A percentile compares a stretch with the other conserved stretches of the same genome.
These are phyloP conservation scores for Ensete glaucum DNA, from an alignment of 176 grass and related monocot species.

Conservation along the genomic window DNA sequence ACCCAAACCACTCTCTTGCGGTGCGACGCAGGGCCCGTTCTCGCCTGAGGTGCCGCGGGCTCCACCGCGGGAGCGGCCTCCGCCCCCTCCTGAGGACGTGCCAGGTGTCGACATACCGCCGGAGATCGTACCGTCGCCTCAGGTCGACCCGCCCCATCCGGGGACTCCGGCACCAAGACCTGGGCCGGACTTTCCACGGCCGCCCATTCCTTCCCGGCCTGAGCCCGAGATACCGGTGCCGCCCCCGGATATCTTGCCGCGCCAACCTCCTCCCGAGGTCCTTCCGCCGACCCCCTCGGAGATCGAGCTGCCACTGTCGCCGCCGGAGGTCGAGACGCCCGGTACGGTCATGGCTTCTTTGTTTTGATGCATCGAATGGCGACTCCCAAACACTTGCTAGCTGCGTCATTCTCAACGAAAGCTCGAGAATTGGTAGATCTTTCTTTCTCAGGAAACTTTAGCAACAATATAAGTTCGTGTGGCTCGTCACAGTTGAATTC, in stretches of 20 bases:
- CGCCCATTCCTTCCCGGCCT: constrained; percentile 42
- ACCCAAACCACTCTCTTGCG: background rate
- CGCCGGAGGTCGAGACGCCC: constrained; percentile 19
- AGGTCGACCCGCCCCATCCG: constrained; percentile 26
- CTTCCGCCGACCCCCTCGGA: constrained; percentile 16
- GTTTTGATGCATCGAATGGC: background rate
- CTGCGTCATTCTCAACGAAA: too few relatives aligned
- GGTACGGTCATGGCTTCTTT: background rate
- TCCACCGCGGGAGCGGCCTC: background rate
- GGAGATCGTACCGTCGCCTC: constrained; percentile 36
- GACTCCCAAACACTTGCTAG: too few relatives aligned
- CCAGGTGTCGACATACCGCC: constrained; percentile 42
- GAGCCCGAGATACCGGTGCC: constrained; percentile 44
- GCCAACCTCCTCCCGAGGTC: constrained; percentile 19
- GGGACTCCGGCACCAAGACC: constrained; percentile 23
- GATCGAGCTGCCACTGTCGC: constrained; percentile 10
- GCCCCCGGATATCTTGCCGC: constrained; percentile 34
- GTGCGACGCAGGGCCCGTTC: background rate
- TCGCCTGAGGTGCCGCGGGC: constrained; percentile 24
- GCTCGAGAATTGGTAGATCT: too few relatives aligned
- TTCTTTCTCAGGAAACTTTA: too few relatives aligned
- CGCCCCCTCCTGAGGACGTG: constrained; percentile 19
- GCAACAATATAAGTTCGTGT: too few relatives aligned
- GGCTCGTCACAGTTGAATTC: too few relatives aligned
- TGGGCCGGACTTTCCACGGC: constrained; percentile 36